These are phyloP conservation scores for Calycina herbarum DNA, from an alignment of 2,329 filamentous ascomycete genomes.

Conservation along the genomic window DNA sequence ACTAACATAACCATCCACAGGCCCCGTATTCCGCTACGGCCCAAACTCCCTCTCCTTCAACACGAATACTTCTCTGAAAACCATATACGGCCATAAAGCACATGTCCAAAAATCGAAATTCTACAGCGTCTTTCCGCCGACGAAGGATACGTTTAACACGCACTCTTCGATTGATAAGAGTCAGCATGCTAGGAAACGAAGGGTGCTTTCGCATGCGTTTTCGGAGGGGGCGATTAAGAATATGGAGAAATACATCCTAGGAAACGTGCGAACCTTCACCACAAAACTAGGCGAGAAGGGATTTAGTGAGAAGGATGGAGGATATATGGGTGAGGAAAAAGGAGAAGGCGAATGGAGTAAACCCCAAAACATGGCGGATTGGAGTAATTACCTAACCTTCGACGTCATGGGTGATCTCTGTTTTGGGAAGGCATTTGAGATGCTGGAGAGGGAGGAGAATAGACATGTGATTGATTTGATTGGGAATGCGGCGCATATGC, in stretches of 20 bases:
- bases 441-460: conserved; percentile 53
- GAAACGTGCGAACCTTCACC: conserved; percentile 56
- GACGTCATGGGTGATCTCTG: conserved; percentile 53
- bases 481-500: conserved; percentile 65
- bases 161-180: conserved; percentile 71
- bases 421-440: conserved; percentile 52
- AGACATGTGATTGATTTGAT: conserved; percentile 67
- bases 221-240: conserved; percentile 35
- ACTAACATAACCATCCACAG: neutral
- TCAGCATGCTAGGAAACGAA: conserved; percentile 68
- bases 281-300: conserved; percentile 45
- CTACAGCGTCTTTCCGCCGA: conserved; percentile 72
- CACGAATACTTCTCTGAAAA: conserved; percentile 64
- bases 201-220: conserved; percentile 66
- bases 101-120: conserved; percentile 70
- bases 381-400: conserved; percentile 45
- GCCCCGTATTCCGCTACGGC: conserved; percentile 69
- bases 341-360: too few relatives aligned
- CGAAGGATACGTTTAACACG: conserved; percentile 64
- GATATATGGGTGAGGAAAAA: too few relatives aligned
- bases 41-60: conserved; percentile 80
- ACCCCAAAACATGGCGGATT: conserved; percentile 59
- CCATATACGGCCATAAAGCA: conserved; percentile 64
- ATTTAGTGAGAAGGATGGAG: conserved; percentile 38
- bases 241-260: conserved; percentile 37